phyloP scores from a whole-genome alignment of 2,329 filamentous ascomycete genomes.

The Aureobasidium pullulans region DNA sequence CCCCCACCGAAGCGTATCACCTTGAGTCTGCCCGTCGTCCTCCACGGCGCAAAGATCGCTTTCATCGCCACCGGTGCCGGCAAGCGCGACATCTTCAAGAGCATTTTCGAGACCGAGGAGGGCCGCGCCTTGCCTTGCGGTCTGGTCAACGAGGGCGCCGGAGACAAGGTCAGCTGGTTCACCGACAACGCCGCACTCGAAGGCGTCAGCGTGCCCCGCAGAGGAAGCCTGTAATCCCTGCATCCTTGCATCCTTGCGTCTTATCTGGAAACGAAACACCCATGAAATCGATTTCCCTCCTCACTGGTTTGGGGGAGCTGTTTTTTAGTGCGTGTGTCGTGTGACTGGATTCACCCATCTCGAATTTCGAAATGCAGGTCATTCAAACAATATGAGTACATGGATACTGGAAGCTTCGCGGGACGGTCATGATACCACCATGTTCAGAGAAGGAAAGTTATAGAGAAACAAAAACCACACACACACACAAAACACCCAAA shows the following conservation, averaged over 20 bases:
- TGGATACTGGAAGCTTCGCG: no score
- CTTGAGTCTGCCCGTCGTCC: slow-evolving; percentile 82
- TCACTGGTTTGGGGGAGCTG: neutral
- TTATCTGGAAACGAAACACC: neutral
- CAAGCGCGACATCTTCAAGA: slow-evolving; percentile 87
- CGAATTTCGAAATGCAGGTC: neutral
- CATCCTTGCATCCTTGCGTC: no score
- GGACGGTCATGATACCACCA: no score
- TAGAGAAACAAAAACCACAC: no score
- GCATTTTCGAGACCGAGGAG: slow-evolving; percentile 77
- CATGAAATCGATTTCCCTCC: neutral
- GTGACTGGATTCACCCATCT: neutral
- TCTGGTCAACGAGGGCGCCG: slow-evolving; percentile 75
- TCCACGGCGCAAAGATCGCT: slow-evolving; percentile 75
- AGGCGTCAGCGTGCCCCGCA: slow-evolving; percentile 71
- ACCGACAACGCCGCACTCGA: slow-evolving; percentile 80
- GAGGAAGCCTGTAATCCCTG: slow-evolving; percentile 50
- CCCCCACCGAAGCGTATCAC: slow-evolving; percentile 87
- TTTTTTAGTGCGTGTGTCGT: neutral
- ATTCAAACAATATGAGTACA: no score
- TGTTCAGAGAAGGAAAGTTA: no score
- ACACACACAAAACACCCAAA: no score
- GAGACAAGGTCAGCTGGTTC: slow-evolving; percentile 92
- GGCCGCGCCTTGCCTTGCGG: slow-evolving; percentile 71
- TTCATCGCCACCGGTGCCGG: slow-evolving; percentile 85